Conservation (phyloP, 495 filamentous ascomycete genomes). For the Lophium mytilinum region DNA sequence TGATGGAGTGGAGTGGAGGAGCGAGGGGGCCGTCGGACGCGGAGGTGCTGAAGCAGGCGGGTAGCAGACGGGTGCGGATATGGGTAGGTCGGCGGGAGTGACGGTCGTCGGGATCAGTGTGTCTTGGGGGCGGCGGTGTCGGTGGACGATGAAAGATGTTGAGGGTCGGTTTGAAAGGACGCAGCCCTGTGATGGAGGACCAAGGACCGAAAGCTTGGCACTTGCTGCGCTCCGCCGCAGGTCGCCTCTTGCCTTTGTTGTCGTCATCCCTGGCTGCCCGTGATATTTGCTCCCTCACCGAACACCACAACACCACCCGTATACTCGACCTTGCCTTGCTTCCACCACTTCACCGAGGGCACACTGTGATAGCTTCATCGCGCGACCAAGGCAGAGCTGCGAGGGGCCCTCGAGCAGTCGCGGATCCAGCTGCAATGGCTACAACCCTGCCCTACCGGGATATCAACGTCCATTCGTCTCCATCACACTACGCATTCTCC, state of each 20-base stretch:
- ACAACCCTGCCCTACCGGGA: conserved; percentile 76
- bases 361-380: too few relatives aligned
- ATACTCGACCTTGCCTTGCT: too few relatives aligned
- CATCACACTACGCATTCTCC: conserved; percentile 90
- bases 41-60: background rate
- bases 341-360: too few relatives aligned
- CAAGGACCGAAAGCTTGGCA: conserved; percentile 1
- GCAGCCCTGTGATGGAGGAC: too few relatives aligned
- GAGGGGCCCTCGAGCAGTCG: background rate
- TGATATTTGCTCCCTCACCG: background rate
- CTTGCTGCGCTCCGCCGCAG: background rate
- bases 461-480: conserved; percentile 87
- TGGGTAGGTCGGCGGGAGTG: background rate
- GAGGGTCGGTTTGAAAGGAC: conserved; percentile 2
- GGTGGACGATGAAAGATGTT: conserved; percentile 15
- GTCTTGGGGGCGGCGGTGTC: background rate
- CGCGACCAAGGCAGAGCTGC: too few relatives aligned
- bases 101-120: background rate
- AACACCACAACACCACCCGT: background rate
- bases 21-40: background rate
- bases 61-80: background rate
- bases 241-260: background rate
- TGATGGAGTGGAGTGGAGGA: conserved; percentile 8
- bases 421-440: conserved; percentile 41
- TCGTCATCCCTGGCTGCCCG: conserved; percentile 15